phyloP scores from a whole-genome alignment of 2,329 filamentous ascomycete species.

The Ceratocystis lukuohia region DNA sequence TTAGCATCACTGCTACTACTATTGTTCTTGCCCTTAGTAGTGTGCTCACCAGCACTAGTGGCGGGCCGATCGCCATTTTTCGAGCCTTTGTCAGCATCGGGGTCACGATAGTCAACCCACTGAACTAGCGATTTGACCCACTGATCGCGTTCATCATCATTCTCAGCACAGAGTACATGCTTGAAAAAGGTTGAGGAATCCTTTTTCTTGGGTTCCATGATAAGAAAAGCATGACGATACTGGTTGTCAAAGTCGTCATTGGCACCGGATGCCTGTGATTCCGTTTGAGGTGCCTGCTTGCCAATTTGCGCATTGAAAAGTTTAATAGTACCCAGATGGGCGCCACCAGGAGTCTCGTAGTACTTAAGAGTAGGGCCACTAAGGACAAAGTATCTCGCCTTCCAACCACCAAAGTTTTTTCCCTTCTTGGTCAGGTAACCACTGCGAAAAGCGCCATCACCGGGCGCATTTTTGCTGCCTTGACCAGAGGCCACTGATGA shows the following conservation, averaged over 20 bases:
- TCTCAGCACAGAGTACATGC: conserved; percentile 92
- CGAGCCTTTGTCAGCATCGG: conserved; percentile 38
- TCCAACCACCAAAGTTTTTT: conserved; percentile 99
- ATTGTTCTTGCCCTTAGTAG: conserved; percentile 32
- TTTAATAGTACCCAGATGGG: conserved; percentile 87
- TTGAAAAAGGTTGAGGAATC: conserved; percentile 78
- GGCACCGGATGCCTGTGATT: conserved; percentile 26
- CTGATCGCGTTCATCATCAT: conserved; percentile 76
- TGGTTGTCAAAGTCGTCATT: conserved; percentile 79
- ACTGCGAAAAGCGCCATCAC: conserved; percentile 58
- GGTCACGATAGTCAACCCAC: conserved; percentile 67
- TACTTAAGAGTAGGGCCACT: conserved; percentile 62
- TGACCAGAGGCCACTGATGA: conserved; percentile 11
- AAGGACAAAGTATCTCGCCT: conserved; percentile 56
- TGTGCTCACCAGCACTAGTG: conserved; percentile 10
- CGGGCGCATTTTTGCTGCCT: conserved; percentile 36
- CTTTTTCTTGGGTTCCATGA: conserved; percentile 91
- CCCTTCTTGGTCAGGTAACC: conserved; percentile 93
- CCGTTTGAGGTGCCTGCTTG: conserved; percentile 59
- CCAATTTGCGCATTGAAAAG: conserved; percentile 83
- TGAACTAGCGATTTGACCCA: conserved; percentile 87
- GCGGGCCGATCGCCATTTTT: conserved; percentile 23
- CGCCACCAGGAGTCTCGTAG: conserved; percentile 79
- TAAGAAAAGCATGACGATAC: conserved; percentile 90
- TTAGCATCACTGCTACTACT: conserved; percentile 22